A percentile compares a stretch with the other conserved stretches of the same genome.
These are phyloP conservation scores for Liquidambar formosana DNA, from an alignment of 164 flowering plant species.

Conservation along the genomic window DNA sequence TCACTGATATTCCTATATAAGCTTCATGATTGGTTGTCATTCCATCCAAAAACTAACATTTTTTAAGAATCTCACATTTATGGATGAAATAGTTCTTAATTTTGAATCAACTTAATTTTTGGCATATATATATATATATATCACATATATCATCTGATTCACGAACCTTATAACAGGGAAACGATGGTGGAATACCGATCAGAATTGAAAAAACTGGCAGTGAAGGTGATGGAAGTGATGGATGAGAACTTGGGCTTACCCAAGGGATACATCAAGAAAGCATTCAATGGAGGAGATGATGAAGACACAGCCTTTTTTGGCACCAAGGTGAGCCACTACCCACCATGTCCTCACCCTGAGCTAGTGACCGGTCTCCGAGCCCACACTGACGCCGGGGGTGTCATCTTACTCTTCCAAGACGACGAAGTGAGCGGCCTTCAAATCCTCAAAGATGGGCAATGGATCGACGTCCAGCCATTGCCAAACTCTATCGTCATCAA, in stretches of 20 bases:
- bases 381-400: conserved; percentile 95
- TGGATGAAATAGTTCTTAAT: too few species aligned
- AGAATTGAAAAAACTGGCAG: conserved; percentile 71
- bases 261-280: conserved; percentile 69
- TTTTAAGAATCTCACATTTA: too few species aligned
- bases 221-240: conserved; percentile 77
- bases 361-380: conserved; percentile 74
- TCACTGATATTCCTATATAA: too few species aligned
- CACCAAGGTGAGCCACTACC: conserved; percentile 92
- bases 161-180: conserved; percentile 46
- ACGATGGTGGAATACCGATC: conserved; percentile 75
- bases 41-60: too few species aligned
- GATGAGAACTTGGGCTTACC: conserved; percentile 79
- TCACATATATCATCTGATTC: too few species aligned
- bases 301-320: conserved; percentile 64
- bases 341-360: conserved; percentile 81
- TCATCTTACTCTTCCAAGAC: conserved; percentile 86
- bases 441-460: conserved; percentile 71
- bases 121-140: too few species aligned
- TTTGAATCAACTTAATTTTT: too few species aligned
- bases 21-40: too few species aligned
- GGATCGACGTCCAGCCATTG: conserved; percentile 87
- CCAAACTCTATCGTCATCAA: conserved; percentile 81
- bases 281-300: conserved; percentile 49
- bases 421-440: conserved; percentile 77